These are phyloP conservation scores for Aquilaria yunnanensis DNA, from an alignment of 345 rosid genomes.

Conservation along the genomic window DNA sequence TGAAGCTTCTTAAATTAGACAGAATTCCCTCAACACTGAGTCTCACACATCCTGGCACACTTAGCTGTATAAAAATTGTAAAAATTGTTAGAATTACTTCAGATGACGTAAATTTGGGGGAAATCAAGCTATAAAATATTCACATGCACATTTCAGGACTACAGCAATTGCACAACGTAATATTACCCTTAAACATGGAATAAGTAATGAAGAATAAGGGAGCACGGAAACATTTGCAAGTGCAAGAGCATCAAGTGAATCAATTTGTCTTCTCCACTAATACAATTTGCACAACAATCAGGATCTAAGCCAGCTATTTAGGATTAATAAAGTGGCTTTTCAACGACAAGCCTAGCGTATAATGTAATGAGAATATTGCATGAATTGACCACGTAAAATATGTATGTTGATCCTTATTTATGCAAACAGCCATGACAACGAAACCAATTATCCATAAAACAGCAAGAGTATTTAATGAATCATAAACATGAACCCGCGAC, in stretches of 20 bases:
- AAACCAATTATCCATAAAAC: background rate
- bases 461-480: background rate
- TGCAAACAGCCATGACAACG: background rate
- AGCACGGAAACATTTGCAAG: background rate
- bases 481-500: background rate
- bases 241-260: background rate
- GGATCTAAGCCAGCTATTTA: no score
- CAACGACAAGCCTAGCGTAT: background rate
- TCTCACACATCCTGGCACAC: conserved; percentile 16
- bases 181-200: no score
- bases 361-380: background rate
- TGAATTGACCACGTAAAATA: no score
- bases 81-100: background rate
- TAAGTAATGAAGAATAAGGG: background rate
- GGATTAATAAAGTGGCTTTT: background rate
- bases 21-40: conserved; percentile 13
- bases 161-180: background rate
- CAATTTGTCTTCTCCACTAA: background rate
- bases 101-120: background rate
- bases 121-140: background rate
- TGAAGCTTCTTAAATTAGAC: conserved; percentile 9
- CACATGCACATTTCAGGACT: background rate
- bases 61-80: conserved; percentile 8
- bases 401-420: background rate
- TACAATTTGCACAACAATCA: no score